Percentiles rank a stretch among this genome's conserved stretches.
Conservation (phyloP, 768 basidiomycete species). For the Rhizopogon vulgaris region DNA sequence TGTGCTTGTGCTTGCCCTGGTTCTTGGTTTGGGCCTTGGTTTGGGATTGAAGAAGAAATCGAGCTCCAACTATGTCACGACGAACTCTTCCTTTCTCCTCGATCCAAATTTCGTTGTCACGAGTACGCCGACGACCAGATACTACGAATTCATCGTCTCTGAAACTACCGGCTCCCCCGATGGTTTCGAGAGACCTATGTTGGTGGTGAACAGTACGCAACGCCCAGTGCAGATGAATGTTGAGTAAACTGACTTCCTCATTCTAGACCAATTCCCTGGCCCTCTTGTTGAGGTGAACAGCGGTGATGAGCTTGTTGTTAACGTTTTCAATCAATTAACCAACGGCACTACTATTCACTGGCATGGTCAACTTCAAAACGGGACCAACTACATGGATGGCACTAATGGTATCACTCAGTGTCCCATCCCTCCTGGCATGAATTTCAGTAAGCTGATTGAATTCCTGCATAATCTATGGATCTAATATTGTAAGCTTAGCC, state of each 20-base stretch:
- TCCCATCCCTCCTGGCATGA: slow-evolving; percentile 45
- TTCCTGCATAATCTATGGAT: background rate
- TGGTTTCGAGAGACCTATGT: slow-evolving; percentile 34
- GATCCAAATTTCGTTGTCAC: slow-evolving; percentile 21
- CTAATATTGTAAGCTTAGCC: slow-evolving; percentile 4
- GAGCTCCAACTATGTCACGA: slow-evolving; percentile 10
- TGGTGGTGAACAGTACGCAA: slow-evolving; percentile 40
- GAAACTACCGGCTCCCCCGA: slow-evolving; percentile 34
- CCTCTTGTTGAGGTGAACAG: slow-evolving; percentile 30
- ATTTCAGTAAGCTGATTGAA: slow-evolving; percentile 22
- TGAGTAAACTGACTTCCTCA: background rate
- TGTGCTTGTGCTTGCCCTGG: slow-evolving; percentile 16
- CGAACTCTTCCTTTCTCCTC: slow-evolving; percentile 24
- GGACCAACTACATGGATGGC: slow-evolving; percentile 46
- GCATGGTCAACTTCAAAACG: slow-evolving; percentile 35
- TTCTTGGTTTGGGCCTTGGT: slow-evolving; percentile 24
- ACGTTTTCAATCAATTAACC: slow-evolving; percentile 26
- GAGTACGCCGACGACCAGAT: slow-evolving; percentile 32
- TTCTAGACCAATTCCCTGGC: slow-evolving; percentile 28
- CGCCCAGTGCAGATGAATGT: background rate
- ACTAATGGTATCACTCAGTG: slow-evolving; percentile 43
- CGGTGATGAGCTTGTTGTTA: slow-evolving; percentile 28
- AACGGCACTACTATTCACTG: slow-evolving; percentile 30
- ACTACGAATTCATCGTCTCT: slow-evolving; percentile 37
- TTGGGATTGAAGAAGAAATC: slow-evolving; percentile 19